Evolutionary conservation across 2,329 filamentous ascomycete genomes (phyloP).

Genomic region (Alternaria atra): DNA sequence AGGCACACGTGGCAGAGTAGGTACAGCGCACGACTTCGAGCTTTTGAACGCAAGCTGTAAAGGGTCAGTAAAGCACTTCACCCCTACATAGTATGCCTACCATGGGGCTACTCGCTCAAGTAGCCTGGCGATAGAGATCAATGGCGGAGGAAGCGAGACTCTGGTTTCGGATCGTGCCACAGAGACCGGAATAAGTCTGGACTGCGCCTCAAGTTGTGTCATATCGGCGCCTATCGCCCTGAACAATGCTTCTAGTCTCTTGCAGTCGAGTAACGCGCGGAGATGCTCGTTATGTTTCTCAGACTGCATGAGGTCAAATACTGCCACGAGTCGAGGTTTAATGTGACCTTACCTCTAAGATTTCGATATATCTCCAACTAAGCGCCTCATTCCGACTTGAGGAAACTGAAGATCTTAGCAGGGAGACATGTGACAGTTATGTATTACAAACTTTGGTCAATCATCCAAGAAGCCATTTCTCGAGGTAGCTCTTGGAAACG

Average conservation of each 20-base stretch:
- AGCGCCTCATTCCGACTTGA: slow-evolving; percentile 45
- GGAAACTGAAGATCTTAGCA: slow-evolving; percentile 40
- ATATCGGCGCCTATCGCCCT: slow-evolving; percentile 63
- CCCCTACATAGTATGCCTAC: slow-evolving; percentile 23
- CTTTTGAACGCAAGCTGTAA: slow-evolving; percentile 31
- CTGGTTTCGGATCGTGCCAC: slow-evolving; percentile 18
- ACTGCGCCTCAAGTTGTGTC: slow-evolving; percentile 5
- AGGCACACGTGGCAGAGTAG: slow-evolving; percentile 43
- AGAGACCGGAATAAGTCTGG: slow-evolving; percentile 15
- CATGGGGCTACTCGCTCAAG: slow-evolving; percentile 36
- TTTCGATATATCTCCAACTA: slow-evolving; percentile 46
- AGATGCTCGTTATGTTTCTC: slow-evolving; percentile 31
- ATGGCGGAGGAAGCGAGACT: slow-evolving; percentile 26
- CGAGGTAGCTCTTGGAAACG: slow-evolving; percentile 48
- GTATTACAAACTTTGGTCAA: slow-evolving; percentile 44
- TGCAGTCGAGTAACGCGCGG: slow-evolving; percentile 50
- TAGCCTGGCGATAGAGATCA: slow-evolving; percentile 35
- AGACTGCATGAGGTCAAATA: slow-evolving; percentile 21
- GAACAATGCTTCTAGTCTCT: slow-evolving; percentile 63
- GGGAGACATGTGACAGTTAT: not conserved
- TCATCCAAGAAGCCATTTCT: slow-evolving; percentile 55
- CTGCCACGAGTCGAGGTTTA: not conserved
- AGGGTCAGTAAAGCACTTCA: slow-evolving; percentile 9
- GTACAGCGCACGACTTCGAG: slow-evolving; percentile 34
- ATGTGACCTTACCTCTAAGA: slow-evolving; percentile 34